phyloP scores from a whole-genome alignment of 2,329 filamentous ascomycete genomes.

The Fusarium guadeloupense region DNA sequence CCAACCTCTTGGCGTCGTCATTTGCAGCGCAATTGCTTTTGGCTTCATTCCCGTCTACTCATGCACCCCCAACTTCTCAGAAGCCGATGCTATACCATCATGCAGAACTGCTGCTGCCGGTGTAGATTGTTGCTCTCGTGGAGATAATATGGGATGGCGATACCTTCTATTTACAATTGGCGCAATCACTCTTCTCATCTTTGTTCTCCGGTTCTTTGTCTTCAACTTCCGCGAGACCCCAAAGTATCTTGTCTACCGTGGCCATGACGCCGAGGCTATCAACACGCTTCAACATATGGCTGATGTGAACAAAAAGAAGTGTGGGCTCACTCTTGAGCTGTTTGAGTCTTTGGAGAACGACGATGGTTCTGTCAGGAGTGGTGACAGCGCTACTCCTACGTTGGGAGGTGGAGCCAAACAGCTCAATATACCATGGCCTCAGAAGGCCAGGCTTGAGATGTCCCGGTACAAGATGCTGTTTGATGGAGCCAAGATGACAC shows the following conservation, averaged over 20 bases:
- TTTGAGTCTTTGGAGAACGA: slow-evolving; percentile 45
- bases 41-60: slow-evolving; percentile 61
- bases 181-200: slow-evolving; percentile 54
- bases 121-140: slow-evolving; percentile 49
- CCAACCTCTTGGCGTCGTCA: slow-evolving; percentile 63
- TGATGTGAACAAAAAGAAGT: slow-evolving; percentile 48
- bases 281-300: slow-evolving; percentile 59
- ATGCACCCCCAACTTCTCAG: slow-evolving; percentile 61
- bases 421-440: slow-evolving; percentile 14
- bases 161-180: slow-evolving; percentile 58
- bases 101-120: slow-evolving; percentile 50
- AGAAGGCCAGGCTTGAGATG: slow-evolving; percentile 31
- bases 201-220: slow-evolving; percentile 55
- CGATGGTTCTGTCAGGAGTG: slow-evolving; percentile 32
- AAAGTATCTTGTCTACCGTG: slow-evolving; percentile 56
- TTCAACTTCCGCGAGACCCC: slow-evolving; percentile 60
- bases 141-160: slow-evolving; percentile 61
- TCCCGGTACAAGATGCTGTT: slow-evolving; percentile 48
- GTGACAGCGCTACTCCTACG: slow-evolving; percentile 18
- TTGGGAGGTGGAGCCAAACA: slow-evolving; percentile 31
- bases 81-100: slow-evolving; percentile 52
- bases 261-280: slow-evolving; percentile 57
- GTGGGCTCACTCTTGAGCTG: slow-evolving; percentile 50
- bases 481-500: slow-evolving; percentile 46
- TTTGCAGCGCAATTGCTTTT: slow-evolving; percentile 61